Conservation (phyloP, 129 eudicot genomes). For the Daucus carota region DH1_v3.0 NC_030381.2:39011001-39011500, state of each 20-base stretch:
- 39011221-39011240: not conserved
- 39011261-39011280: too few relatives aligned
- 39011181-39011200: conserved; percentile 77
- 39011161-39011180: conserved; percentile 95
- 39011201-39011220: not conserved
- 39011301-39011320: not conserved
- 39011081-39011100: conserved; percentile 70
- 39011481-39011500: too few relatives aligned
- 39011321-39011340: not conserved
- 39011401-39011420: conserved; percentile 72
- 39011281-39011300: not conserved
- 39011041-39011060: conserved; percentile 38
- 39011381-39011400: conserved; percentile 76
- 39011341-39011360: conserved; percentile 88
- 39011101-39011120: conserved; percentile 35
- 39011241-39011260: not conserved
- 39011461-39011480: too few relatives aligned
- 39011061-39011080: conserved; percentile 67
- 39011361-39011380: conserved; percentile 83
- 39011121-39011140: conserved; percentile 46
- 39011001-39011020: not conserved
- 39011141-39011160: conserved; percentile 74
- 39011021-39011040: not conserved
- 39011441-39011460: conserved; percentile 11
- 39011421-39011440: conserved; percentile 45